A percentile compares a stretch with the other conserved stretches of the same genome.
phyloP scores from a whole-genome alignment of 1,139 yeast genomes.

The Suhomyces atakaporum region DNA sequence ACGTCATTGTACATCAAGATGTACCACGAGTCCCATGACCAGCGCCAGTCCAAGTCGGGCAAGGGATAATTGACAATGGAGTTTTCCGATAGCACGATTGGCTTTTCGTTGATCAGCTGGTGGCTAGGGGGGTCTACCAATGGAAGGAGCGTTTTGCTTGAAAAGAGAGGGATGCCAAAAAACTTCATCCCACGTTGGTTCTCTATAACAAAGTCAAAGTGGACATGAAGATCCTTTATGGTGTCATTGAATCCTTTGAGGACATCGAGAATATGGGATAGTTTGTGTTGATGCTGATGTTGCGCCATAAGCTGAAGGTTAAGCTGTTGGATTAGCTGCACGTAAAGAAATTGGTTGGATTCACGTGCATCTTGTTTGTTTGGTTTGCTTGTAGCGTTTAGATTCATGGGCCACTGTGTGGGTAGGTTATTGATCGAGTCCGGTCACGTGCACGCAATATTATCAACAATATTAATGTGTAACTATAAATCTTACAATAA shows the following conservation, averaged over 20 bases:
- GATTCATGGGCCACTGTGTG: too few relatives aligned
- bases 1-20: slow-evolving; percentile 69
- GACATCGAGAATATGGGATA: slow-evolving; percentile 13
- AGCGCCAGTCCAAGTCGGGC: slow-evolving; percentile 68
- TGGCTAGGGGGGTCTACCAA: slow-evolving; percentile 57
- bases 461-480: too few relatives aligned
- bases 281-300: slow-evolving; percentile 9
- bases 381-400: too few relatives aligned
- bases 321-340: slow-evolving; percentile 15
- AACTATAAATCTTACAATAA: too few relatives aligned
- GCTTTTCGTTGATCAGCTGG: slow-evolving; percentile 35
- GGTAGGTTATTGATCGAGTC: too few relatives aligned
- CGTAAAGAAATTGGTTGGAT: slow-evolving; percentile 10
- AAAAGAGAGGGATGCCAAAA: slow-evolving; percentile 65
- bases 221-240: slow-evolving; percentile 13
- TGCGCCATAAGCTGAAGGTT: slow-evolving; percentile 8
- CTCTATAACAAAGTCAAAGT: slow-evolving; percentile 53
- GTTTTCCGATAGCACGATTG: slow-evolving; percentile 31
- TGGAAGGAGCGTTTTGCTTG: slow-evolving; percentile 57
- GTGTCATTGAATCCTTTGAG: slow-evolving; percentile 14
- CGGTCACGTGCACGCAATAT: too few relatives aligned
- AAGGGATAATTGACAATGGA: slow-evolving; percentile 50
- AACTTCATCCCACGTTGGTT: slow-evolving; percentile 70
- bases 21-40: slow-evolving; percentile 77
- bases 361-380: too few relatives aligned